Base-by-base conservation (phyloP, 345 rosid genomes). In the Pistacia atlantica region DNA sequence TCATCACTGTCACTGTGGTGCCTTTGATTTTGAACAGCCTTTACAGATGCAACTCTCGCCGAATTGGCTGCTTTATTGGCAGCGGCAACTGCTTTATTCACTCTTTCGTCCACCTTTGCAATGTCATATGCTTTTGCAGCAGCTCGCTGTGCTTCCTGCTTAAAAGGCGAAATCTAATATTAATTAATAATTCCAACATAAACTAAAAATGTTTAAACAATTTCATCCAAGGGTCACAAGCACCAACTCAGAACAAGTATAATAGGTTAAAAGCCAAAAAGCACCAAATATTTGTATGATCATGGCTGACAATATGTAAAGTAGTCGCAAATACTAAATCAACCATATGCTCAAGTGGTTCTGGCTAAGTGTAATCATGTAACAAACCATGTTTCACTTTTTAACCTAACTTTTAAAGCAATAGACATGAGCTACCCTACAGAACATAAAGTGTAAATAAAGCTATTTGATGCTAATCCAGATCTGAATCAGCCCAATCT, bases 51-150 rank as follows among this genome's bases (percentile, higher is more conserved):
- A 54, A 93, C 97, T 83, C 98, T 87, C 20, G 98, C 97, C 97
- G 97, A 92, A 80, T 87, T 93, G 38, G 98, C 98, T 11, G 98
- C 90, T 83, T 85, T 90, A 70, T 92, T 94, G 57, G 97, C 95
- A 0, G 86, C 87, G 67, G 86, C 83, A 65, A 92, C 80, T 20
- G 88, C 88, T 85, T 79, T 92, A 75, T 88, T 89, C 74, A 92
- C 93, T 72, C 92, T 87, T 69, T 88, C 93, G 11, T 94, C 95
- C 54, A 88, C 83, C 82, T 75, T 87, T 75, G 81, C 87, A 37
- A 83, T 72, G 20, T 83, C 82, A 64, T 71, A 79, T 58, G 94
- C 97, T 83, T 81, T 90, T 78, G 86, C 85, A 7, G 93, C 89
- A 74, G 91, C 90, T 73, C 78, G 81, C 68, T 69, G 89, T 56